These are phyloP conservation scores for Malus hybrid DNA, from an alignment of 331 rosid species.

Conservation along the genomic window DNA sequence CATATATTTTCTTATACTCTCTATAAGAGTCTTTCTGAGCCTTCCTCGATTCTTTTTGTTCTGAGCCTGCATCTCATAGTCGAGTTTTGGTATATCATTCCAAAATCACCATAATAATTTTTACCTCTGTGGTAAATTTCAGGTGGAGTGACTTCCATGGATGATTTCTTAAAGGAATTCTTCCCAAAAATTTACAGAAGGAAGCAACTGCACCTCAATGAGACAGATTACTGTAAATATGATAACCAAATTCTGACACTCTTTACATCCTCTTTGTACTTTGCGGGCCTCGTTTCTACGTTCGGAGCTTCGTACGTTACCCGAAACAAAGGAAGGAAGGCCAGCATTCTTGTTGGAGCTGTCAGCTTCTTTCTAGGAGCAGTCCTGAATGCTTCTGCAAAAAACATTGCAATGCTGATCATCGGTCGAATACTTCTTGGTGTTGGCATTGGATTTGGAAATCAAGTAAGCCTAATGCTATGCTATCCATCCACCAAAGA, in stretches of 20 bases:
- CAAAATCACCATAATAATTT: neutral
- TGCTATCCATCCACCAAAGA: neutral
- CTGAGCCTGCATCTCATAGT: too few relatives aligned
- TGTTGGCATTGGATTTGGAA: constrained; percentile 81
- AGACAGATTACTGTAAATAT: constrained; percentile 92
- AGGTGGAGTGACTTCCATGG: constrained; percentile 97
- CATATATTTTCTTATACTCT: too few relatives aligned
- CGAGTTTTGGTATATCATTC: too few relatives aligned
- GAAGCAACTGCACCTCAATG: constrained; percentile 54
- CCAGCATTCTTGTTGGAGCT: constrained; percentile 78
- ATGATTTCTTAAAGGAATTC: constrained; percentile 72
- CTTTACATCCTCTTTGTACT: constrained; percentile 82
- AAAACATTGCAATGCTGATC: constrained; percentile 64
- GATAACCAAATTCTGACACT: constrained; percentile 83
- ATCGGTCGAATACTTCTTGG: constrained; percentile 77
- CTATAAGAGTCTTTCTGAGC: too few relatives aligned
- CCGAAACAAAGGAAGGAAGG: constrained; percentile 66
- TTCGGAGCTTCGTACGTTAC: constrained; percentile 75
- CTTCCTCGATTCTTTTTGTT: too few relatives aligned
- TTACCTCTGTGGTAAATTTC: constrained; percentile 3
- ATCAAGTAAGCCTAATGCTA: constrained; percentile 47
- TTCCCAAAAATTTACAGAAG: constrained; percentile 62
- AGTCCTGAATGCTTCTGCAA: constrained; percentile 61
- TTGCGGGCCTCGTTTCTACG: constrained; percentile 76
- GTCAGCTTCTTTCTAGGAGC: constrained; percentile 76